Evolutionary conservation across 1,284 basidiomycete genomes (phyloP).

Genomic region (Melampsora occidentalis): DNA sequence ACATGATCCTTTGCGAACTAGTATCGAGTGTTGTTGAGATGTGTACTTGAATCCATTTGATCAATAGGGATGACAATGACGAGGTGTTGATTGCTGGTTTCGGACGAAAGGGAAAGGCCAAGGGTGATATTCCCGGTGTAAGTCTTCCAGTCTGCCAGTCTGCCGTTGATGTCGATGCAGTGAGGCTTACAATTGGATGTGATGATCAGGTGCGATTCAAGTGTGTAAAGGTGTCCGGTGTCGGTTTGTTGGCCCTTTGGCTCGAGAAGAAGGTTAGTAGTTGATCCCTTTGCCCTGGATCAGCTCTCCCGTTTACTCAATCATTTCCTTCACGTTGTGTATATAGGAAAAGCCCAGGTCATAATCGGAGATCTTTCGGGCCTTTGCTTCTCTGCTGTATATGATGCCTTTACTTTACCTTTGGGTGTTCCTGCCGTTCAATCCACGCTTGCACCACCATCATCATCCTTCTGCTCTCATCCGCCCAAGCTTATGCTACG

Average conservation of each 20-base stretch:
- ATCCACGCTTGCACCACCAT: no score
- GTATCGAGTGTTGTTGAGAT: background rate
- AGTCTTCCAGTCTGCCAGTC: conserved; percentile 46
- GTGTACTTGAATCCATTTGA: background rate
- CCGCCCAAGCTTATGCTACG: no score
- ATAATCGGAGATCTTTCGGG: background rate
- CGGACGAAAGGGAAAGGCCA: conserved; percentile 98
- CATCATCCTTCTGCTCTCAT: no score
- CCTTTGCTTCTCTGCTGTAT: conserved; percentile 1
- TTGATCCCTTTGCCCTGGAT: background rate
- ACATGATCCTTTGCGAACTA: background rate
- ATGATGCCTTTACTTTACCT: background rate
- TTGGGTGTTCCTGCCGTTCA: no score
- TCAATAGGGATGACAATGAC: conserved; percentile 43
- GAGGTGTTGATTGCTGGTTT: conserved; percentile 95
- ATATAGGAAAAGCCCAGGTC: conserved; percentile 12
- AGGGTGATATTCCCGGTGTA: conserved; percentile 71
- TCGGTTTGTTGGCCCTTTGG: conserved; percentile 93
- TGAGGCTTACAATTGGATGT: background rate
- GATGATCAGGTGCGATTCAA: conserved; percentile 85
- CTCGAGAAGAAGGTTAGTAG: conserved; percentile 90
- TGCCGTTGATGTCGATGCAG: background rate
- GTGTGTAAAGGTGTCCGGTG: conserved; percentile 98
- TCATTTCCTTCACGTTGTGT: no score
- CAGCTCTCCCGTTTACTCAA: background rate